Evolutionary conservation across 78 protist species (phyloP).

Genomic region (Acrasis kona): DNA sequence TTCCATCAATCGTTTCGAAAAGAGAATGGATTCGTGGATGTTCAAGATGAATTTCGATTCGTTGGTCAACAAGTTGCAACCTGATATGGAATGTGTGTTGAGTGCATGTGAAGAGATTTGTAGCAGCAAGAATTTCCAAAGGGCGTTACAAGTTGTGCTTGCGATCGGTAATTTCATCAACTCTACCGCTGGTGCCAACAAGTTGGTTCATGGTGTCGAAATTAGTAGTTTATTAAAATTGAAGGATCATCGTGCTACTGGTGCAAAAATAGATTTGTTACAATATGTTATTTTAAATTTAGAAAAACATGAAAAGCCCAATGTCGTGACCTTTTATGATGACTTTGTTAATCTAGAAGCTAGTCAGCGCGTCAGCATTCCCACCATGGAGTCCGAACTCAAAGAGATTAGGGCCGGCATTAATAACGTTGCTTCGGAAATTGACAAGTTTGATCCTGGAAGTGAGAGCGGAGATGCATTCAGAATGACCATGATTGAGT

Average conservation of each 20-base stretch:
- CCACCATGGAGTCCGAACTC: background rate
- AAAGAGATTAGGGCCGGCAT: background rate
- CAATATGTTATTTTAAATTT: background rate
- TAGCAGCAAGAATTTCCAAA: background rate
- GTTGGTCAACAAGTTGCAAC: background rate
- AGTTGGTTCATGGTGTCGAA: background rate
- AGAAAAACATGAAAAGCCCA: background rate
- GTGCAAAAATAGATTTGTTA: background rate
- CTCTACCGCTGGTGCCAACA: background rate
- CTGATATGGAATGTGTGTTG: background rate
- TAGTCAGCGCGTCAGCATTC: background rate
- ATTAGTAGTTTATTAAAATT: background rate
- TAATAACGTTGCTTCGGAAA: background rate
- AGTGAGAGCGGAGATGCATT: background rate
- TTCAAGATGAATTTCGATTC: background rate
- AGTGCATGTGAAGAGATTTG: background rate
- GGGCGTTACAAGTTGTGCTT: background rate
- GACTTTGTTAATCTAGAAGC: background rate
- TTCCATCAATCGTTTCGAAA: background rate
- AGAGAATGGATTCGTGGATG: background rate
- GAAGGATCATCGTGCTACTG: background rate
- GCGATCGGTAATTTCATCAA: background rate
- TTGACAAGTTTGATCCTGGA: background rate
- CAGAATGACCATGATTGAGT: background rate
- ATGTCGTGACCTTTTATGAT: background rate